A percentile compares a stretch with the other conserved stretches of the same genome.
These are phyloP conservation scores for Zychaea mexicana DNA, from an alignment of 371 early-diverging fungal genomes.

Conservation along the genomic window DNA sequence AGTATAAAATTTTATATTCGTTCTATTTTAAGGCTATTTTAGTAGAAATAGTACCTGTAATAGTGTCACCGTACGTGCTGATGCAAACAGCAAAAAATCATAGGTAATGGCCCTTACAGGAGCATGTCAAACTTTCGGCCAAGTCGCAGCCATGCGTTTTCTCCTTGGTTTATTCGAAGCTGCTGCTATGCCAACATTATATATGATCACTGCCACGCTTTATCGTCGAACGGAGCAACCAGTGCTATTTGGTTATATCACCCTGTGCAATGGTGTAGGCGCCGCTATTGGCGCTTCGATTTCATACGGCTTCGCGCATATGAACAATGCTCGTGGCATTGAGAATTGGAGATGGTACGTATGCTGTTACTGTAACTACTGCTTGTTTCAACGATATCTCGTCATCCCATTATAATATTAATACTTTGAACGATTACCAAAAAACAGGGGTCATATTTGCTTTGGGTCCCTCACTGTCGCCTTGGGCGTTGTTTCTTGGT, in stretches of 20 bases:
- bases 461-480: constrained; percentile 24
- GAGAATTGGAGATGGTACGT: constrained; percentile 8
- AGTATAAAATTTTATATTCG: background rate
- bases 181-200: constrained; percentile 26
- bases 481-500: constrained; percentile 23
- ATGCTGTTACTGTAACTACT: no score
- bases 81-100: background rate
- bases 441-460: constrained; percentile 33
- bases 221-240: constrained; percentile 36
- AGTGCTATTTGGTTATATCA: constrained; percentile 22
- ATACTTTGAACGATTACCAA: no score
- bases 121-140: constrained; percentile 21
- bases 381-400: no score
- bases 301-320: constrained; percentile 23
- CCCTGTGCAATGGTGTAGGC: constrained; percentile 15
- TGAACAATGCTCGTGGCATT: constrained; percentile 12
- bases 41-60: no score
- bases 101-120: constrained; percentile 5
- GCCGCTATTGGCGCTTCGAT: constrained; percentile 24
- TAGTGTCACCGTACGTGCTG: no score
- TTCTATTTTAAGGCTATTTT: no score
- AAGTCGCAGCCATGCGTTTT: constrained; percentile 27
- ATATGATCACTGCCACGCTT: constrained; percentile 25
- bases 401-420: no score
- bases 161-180: constrained; percentile 40